Percentiles rank a stretch among this genome's conserved stretches.
phyloP scores from a whole-genome alignment of 2,329 filamentous ascomycete species.

The Exophiala aquamarina region DNA sequence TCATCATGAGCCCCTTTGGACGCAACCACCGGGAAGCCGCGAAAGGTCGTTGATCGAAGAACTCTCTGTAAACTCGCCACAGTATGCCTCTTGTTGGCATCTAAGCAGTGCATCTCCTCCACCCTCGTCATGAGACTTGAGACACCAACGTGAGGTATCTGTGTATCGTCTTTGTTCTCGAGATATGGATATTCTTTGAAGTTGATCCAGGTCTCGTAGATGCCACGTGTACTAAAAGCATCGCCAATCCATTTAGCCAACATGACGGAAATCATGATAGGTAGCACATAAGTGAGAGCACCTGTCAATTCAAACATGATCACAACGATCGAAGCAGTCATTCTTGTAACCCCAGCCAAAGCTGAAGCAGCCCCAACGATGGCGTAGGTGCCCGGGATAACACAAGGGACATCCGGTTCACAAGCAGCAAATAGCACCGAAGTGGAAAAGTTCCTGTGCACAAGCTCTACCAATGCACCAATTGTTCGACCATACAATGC shows the following conservation, averaged over 20 bases:
- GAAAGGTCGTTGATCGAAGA: conserved; percentile 72
- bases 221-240: conserved; percentile 85
- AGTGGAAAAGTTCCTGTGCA: conserved; percentile 74
- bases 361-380: conserved; percentile 94
- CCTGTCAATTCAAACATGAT: conserved; percentile 99
- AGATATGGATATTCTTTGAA: conserved; percentile 95
- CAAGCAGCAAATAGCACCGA: conserved; percentile 78
- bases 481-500: conserved; percentile 86
- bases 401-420: conserved; percentile 80
- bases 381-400: conserved; percentile 93
- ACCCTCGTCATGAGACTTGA: conserved; percentile 87
- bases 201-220: conserved; percentile 98
- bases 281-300: conserved; percentile 90
- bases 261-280: conserved; percentile 99
- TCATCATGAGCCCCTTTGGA: conserved; percentile 8
- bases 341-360: conserved; percentile 88
- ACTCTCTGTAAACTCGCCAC: conserved; percentile 71
- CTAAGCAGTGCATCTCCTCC: conserved; percentile 85
- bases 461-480: conserved; percentile 85
- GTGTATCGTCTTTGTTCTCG: conserved; percentile 79
- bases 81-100: conserved; percentile 77
- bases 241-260: conserved; percentile 97
- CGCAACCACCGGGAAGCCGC: conserved; percentile 83
- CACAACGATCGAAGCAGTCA: conserved; percentile 97
- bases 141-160: conserved; percentile 81